Conservation (phyloP, 1,139 yeast genomes). For the Citeromyces siamensis region DNA sequence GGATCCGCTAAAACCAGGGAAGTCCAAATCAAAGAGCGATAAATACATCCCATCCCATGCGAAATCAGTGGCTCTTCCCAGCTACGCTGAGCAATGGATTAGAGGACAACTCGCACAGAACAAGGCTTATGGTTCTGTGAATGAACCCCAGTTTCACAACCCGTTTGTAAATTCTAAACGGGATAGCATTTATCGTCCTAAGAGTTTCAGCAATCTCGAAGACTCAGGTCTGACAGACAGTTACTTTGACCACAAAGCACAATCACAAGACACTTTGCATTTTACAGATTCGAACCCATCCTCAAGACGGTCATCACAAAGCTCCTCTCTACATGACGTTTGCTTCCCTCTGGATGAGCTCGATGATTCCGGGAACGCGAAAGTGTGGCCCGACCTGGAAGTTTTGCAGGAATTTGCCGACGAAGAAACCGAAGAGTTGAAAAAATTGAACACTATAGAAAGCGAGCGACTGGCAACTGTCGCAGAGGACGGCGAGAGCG, state of each 20-base stretch:
- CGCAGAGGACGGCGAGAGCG: constrained; percentile 5
- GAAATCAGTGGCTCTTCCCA: background rate
- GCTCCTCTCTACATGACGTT: constrained; percentile 78
- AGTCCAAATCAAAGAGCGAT: background rate
- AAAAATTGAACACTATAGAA: constrained; percentile 26
- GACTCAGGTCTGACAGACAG: background rate
- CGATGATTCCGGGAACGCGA: constrained; percentile 25
- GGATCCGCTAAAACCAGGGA: background rate
- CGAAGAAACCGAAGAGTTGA: constrained; percentile 46
- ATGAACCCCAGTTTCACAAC: background rate
- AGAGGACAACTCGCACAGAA: background rate
- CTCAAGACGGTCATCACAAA: constrained; percentile 56
- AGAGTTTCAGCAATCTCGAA: background rate
- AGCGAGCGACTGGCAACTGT: constrained; percentile 15
- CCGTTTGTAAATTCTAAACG: background rate
- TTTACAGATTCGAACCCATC: constrained; percentile 40
- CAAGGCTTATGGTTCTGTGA: background rate
- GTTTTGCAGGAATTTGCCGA: constrained; percentile 66
- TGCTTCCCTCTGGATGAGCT: constrained; percentile 58
- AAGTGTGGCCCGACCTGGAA: constrained; percentile 71
- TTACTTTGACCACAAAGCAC: background rate
- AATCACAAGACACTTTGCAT: background rate
- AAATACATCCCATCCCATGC: background rate
- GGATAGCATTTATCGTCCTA: background rate
- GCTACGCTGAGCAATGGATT: constrained; percentile 1